Evolutionary conservation across 1,139 yeast species (phyloP).

Genomic region (Sugiyamaella xylanicola): DNA sequence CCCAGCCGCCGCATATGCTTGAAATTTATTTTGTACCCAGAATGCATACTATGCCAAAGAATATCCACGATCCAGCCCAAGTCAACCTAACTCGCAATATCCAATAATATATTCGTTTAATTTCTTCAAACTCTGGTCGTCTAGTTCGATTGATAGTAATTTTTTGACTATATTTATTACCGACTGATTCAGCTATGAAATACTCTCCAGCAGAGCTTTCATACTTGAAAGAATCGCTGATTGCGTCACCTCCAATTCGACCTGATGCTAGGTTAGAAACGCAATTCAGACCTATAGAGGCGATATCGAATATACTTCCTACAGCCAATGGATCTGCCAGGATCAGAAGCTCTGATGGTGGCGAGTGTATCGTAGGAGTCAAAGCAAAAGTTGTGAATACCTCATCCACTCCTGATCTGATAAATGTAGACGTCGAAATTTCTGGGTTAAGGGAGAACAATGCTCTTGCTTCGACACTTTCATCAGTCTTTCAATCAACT

Average conservation of each 20-base stretch:
- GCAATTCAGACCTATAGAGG: constrained; percentile 85
- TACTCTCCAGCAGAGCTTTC: constrained; percentile 86
- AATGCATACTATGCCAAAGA: too few relatives aligned
- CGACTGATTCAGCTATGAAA: constrained; percentile 35
- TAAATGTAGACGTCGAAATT: constrained; percentile 76
- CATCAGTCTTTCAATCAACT: constrained; percentile 45
- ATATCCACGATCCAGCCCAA: too few relatives aligned
- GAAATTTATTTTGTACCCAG: too few relatives aligned
- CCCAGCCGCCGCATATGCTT: too few relatives aligned
- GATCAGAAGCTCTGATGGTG: constrained; percentile 81
- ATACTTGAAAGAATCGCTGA: constrained; percentile 72
- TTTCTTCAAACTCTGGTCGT: too few relatives aligned
- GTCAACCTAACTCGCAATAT: too few relatives aligned
- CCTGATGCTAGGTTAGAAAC: constrained; percentile 76
- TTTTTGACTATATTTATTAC: too few relatives aligned
- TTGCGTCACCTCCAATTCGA: constrained; percentile 63
- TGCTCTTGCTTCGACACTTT: constrained; percentile 44
- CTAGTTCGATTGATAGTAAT: too few relatives aligned
- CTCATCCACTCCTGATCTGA: constrained; percentile 48
- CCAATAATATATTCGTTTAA: too few relatives aligned
- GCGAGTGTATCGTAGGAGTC: constrained; percentile 88
- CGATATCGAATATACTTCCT: constrained; percentile 77
- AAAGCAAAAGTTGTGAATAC: constrained; percentile 79
- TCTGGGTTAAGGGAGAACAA: constrained; percentile 43
- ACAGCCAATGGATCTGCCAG: constrained; percentile 91